Percentiles rank a stretch among this genome's conserved stretches.
These are phyloP conservation scores for Botryotinia globosa DNA, from an alignment of 2,329 filamentous ascomycete genomes.

Conservation along the genomic window DNA sequence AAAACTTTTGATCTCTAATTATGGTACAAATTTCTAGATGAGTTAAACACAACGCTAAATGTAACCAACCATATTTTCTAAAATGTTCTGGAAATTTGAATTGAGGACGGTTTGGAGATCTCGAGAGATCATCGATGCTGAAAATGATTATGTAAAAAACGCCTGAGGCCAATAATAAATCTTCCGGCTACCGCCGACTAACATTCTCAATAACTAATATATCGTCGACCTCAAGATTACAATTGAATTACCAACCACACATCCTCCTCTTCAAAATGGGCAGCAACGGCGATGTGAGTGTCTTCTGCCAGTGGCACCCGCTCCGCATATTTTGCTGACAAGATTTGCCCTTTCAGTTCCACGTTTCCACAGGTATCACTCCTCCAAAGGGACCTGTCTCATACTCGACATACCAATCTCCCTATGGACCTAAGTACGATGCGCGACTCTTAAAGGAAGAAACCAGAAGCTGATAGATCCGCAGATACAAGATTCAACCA, in stretches of 20 bases:
- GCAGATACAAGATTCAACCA: constrained; percentile 58
- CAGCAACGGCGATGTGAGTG: constrained; percentile 14
- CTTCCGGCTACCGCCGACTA: constrained; percentile 19
- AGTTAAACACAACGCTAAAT: background rate
- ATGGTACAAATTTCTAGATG: background rate
- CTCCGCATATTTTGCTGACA: background rate
- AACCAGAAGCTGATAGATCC: constrained; percentile 22
- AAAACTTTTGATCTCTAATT: too few species aligned
- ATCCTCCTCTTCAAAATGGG: constrained; percentile 14
- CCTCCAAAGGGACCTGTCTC: constrained; percentile 19
- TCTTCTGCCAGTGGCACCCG: background rate
- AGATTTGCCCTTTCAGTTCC: constrained; percentile 23
- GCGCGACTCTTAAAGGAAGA: background rate
- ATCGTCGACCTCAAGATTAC: constrained; percentile 14
- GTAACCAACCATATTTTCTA: background rate
- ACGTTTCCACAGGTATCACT: constrained; percentile 28
- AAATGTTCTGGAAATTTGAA: background rate
- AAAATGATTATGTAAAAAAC: background rate
- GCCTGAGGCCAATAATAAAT: constrained; percentile 7
- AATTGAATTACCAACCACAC: constrained; percentile 8
- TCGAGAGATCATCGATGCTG: background rate
- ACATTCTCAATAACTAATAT: constrained; percentile 18
- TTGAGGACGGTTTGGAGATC: background rate
- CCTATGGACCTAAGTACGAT: constrained; percentile 64
- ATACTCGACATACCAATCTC: constrained; percentile 53